phyloP scores from a whole-genome alignment of 2,329 filamentous ascomycete genomes.

The Epichloe aotearoae region DNA sequence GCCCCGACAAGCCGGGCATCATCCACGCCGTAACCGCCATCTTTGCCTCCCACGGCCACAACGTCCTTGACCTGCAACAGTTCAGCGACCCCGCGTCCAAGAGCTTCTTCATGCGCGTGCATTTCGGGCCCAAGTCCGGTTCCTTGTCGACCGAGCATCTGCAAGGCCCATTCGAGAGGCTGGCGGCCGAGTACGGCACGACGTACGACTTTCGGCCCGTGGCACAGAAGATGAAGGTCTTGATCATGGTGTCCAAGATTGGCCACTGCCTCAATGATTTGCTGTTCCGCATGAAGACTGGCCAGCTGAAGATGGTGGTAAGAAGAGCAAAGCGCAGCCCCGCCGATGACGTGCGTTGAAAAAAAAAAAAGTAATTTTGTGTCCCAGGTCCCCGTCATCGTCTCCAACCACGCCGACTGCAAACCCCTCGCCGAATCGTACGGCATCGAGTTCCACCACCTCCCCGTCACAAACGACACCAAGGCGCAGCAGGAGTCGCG shows the following conservation, averaged over 20 bases:
- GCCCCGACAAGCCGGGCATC: constrained; percentile 74
- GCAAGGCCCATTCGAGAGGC: constrained; percentile 39
- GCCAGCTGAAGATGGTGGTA: constrained; percentile 57
- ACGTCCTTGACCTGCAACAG: constrained; percentile 75
- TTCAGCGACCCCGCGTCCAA: constrained; percentile 63
- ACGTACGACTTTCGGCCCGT: constrained; percentile 58
- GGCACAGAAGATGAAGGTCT: constrained; percentile 56
- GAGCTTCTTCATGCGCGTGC: constrained; percentile 80
- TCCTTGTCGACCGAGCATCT: constrained; percentile 36
- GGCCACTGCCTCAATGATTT: constrained; percentile 77
- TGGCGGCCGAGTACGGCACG: constrained; percentile 53
- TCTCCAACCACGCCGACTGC: constrained; percentile 73
- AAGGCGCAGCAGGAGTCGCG: constrained; percentile 60
- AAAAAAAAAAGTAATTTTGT: not conserved
- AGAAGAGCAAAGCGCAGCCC: no score
- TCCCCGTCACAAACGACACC: constrained; percentile 67
- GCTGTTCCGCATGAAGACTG: constrained; percentile 63
- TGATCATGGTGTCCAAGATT: constrained; percentile 86
- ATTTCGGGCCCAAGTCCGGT: constrained; percentile 52
- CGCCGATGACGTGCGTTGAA: no score
- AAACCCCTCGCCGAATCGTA: constrained; percentile 55
- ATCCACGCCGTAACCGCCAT: constrained; percentile 73
- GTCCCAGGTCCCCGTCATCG: constrained; percentile 50
- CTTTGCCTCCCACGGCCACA: constrained; percentile 59
- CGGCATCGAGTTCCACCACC: constrained; percentile 66